phyloP scores from a whole-genome alignment of 306 rosid genomes.

The Hippophae rhamnoides region DNA sequence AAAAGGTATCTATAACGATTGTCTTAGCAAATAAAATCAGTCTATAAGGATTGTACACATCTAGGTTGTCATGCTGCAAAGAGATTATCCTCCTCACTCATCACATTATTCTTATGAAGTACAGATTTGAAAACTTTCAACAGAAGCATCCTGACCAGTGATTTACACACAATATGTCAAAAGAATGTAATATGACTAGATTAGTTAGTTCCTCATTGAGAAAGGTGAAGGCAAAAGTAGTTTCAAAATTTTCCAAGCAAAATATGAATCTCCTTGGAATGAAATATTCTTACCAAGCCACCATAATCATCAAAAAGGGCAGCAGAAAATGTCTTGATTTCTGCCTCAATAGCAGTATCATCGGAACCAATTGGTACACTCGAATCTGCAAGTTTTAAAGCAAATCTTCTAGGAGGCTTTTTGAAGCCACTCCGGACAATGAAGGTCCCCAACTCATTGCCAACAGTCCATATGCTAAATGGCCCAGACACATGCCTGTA shows the following conservation, averaged over 20 bases:
- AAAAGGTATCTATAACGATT: too few species aligned
- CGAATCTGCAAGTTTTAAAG: conserved; percentile 71
- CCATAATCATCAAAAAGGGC: conserved; percentile 96
- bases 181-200: too few species aligned
- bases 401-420: conserved; percentile 87
- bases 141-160: too few species aligned
- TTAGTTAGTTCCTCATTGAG: too few species aligned
- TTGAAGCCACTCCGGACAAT: conserved; percentile 72
- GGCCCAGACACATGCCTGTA: conserved; percentile 44
- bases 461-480: conserved; percentile 80
- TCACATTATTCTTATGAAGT: too few species aligned
- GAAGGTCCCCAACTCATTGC: conserved; percentile 81
- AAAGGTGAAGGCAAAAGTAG: not conserved
- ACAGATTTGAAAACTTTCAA: too few species aligned
- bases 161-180: too few species aligned
- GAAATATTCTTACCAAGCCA: conserved; percentile 79
- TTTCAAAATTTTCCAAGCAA: conserved; percentile 1
- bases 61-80: too few species aligned
- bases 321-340: conserved; percentile 64
- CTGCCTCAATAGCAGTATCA: conserved; percentile 70
- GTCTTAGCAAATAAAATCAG: too few species aligned
- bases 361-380: conserved; percentile 58
- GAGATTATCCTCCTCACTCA: too few species aligned
- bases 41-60: too few species aligned
- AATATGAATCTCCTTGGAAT: conserved; percentile 15